Evolutionary conservation across 306 rosid species (phyloP), one percentile per base, ranked within the genome.

Genomic region (Begonia loranthoides): DNA sequence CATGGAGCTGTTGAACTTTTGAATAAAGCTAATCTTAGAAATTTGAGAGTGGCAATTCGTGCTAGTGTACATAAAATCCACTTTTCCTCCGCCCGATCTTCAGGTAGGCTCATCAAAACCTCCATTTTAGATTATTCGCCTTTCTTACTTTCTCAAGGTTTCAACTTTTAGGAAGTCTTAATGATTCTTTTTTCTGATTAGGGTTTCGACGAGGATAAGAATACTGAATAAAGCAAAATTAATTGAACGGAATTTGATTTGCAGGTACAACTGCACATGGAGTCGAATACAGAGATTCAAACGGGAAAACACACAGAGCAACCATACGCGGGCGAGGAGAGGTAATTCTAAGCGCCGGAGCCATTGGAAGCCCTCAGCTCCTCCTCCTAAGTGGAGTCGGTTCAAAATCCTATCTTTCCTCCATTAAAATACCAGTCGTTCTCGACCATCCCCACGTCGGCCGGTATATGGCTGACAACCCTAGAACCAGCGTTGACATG

Each of bases 1-100:
- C 72, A 66, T 36, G 78, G 78, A 39, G 58, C 67, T 49, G 73
- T 54, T 12, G 67, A 72, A 36, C 56, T 72, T 15, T 57, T 72
- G 0, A 72, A 72, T 2, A n/a, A 36, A 13, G 78, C 57, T 4
- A 4, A 66, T 1, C 56, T 49, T 0, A 36, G 2, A 1, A 67
- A 67, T 19, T 34, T 72, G 15, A 45, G 13, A 17, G 70, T 67
- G 15, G 70, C 15, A 11, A 21, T 67, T 40, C 13, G 16, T 0
- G 78, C 70, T 9, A 49, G 49, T 0, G 73, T 63, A 0, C 33
- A 59, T 15, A 44, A 3, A 10, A 62, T 72, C 49, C 9, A 58
- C 17, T 67, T 72, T 60, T 44, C 56, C 67, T 5, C 17, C 33
- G 15, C 9, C 60, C n/a, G 66, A 60, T 39, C 61, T 47, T 13